Evolutionary conservation across 257 asterid species (phyloP).

Genomic region (Haberlea rhodopensis): DNA sequence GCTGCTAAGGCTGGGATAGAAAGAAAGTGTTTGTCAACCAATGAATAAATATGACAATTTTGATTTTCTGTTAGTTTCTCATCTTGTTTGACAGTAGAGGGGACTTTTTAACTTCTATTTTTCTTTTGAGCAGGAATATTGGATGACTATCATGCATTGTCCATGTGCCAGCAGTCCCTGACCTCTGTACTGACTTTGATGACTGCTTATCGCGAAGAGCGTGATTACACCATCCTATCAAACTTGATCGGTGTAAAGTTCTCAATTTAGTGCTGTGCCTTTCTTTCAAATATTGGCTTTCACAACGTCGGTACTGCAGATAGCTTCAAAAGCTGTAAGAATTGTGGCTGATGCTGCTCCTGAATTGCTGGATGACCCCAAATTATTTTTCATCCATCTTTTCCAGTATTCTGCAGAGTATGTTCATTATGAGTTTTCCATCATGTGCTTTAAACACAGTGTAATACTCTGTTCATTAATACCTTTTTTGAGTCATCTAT

Average conservation of each 20-base stretch:
- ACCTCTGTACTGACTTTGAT: constrained; percentile 78
- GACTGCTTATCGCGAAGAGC: constrained; percentile 83
- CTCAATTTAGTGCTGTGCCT: constrained; percentile 21
- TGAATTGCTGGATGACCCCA: constrained; percentile 53
- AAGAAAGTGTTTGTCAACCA: constrained; percentile 60
- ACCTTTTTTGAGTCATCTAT: constrained; percentile 14
- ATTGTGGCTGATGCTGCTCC: constrained; percentile 83
- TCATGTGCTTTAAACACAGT: constrained; percentile 12
- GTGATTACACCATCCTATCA: constrained; percentile 68
- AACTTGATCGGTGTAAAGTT: constrained; percentile 68
- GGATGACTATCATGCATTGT: constrained; percentile 80
- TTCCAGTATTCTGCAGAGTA: constrained; percentile 89
- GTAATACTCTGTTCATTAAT: neutral
- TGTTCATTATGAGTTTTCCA: constrained; percentile 22
- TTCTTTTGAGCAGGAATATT: constrained; percentile 65
- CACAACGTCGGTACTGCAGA: constrained; percentile 41
- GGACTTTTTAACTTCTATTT: constrained; percentile 20
- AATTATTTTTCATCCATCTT: constrained; percentile 69
- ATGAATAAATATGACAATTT: constrained; percentile 72
- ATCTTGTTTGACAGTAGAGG: neutral
- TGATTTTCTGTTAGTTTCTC: constrained; percentile 1
- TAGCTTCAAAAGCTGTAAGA: constrained; percentile 57
- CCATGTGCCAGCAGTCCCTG: constrained; percentile 72
- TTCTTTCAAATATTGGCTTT: constrained; percentile 6
- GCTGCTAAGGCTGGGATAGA: constrained; percentile 79